phyloP scores from a whole-genome alignment of 2,329 filamentous ascomycete species.

The Exophiala sp. region DNA sequence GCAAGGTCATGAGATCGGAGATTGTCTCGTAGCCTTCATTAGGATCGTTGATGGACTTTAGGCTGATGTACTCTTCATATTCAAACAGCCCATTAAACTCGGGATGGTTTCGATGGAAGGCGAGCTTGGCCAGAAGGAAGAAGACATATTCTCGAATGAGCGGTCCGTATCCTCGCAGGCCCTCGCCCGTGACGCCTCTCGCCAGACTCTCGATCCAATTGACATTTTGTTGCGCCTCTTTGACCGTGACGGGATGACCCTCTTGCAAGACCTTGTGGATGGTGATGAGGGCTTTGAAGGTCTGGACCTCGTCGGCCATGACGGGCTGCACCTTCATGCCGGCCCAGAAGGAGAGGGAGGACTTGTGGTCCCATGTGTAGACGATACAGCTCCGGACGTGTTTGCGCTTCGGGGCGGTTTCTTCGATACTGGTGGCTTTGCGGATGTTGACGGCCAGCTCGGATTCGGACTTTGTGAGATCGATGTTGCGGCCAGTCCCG shows the following conservation, averaged over 20 bases:
- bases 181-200: conserved; percentile 74
- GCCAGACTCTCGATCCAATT: conserved; percentile 90
- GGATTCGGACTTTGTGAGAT: conserved; percentile 47
- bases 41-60: conserved; percentile 97
- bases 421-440: conserved; percentile 57
- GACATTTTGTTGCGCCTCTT: conserved; percentile 81
- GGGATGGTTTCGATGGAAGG: conserved; percentile 93
- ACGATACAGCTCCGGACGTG: conserved; percentile 98
- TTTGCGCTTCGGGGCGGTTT: conserved; percentile 53
- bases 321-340: conserved; percentile 97
- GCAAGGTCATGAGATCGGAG: conserved; percentile 88
- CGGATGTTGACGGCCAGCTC: conserved; percentile 62
- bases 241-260: conserved; percentile 79
- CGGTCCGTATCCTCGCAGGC: conserved; percentile 77
- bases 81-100: conserved; percentile 98
- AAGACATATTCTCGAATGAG: conserved; percentile 96
- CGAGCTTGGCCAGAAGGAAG: conserved; percentile 87
- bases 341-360: conserved; percentile 88
- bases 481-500: conserved; percentile 26
- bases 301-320: conserved; percentile 95
- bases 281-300: conserved; percentile 96
- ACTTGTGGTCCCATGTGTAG: conserved; percentile 99
- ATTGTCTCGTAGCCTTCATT: conserved; percentile 98
- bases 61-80: conserved; percentile 96
- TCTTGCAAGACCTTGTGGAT: conserved; percentile 97